phyloP scores from a whole-genome alignment of 2,329 filamentous ascomycete genomes.

The Nemania sp. region DNA sequence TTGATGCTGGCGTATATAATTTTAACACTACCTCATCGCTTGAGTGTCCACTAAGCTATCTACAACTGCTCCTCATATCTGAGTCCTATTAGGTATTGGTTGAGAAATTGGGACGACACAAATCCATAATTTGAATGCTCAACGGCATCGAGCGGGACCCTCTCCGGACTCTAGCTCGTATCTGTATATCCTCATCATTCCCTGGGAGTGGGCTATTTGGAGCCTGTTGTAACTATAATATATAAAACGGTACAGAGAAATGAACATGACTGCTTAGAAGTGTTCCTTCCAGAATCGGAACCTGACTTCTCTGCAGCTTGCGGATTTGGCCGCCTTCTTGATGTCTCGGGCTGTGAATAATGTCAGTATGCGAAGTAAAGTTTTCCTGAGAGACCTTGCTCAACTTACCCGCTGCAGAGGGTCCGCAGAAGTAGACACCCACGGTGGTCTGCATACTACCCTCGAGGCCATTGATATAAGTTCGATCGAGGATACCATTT shows the following conservation, averaged over 20 bases:
- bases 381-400: not conserved
- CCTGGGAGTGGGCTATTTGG: not conserved
- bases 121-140: not conserved
- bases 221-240: constrained; percentile 9
- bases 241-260: constrained; percentile 26
- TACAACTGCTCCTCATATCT: constrained; percentile 9
- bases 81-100: constrained; percentile 11
- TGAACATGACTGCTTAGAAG: constrained; percentile 51
- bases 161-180: not conserved
- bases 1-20: constrained; percentile 12
- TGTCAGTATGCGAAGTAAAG: constrained; percentile 40
- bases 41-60: constrained; percentile 16
- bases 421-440: constrained; percentile 97
- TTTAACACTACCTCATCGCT: constrained; percentile 2
- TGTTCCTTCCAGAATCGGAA: constrained; percentile 99
- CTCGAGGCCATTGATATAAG: constrained; percentile 82
- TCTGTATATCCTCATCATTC: constrained; percentile 6
- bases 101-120: no score
- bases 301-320: constrained; percentile 75
- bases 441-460: constrained; percentile 78
- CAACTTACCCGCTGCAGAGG: constrained; percentile 67
- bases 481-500: constrained; percentile 81
- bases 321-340: constrained; percentile 74
- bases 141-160: not conserved
- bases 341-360: constrained; percentile 75